Base-by-base conservation (phyloP, 257 asterid species). In the Petunia secreta region DNA sequence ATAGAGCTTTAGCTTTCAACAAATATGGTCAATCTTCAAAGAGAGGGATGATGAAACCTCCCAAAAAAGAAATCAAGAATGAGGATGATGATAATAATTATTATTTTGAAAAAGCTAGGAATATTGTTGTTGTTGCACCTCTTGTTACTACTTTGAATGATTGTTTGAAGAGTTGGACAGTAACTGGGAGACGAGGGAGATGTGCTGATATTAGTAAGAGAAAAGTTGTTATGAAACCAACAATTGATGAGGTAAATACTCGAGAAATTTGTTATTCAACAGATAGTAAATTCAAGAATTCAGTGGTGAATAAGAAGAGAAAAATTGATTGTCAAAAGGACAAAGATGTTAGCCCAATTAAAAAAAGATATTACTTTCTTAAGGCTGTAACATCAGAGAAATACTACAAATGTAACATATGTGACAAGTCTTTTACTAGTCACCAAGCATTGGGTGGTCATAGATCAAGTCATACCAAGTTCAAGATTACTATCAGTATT, bases 391-490 rank as follows among this genome's bases (percentile, higher is more conserved):
- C 63, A 34, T 41, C 77, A 4, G 79, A 82, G 39, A 84, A 80
- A 14, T 71, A 74, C 83, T 71, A 74, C 83, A 46, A 5, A 16
- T 90, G 92, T 71, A 75, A 2, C 75, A 60, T 13, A 2, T 91
- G 96, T 54, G 58, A 6, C 0, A 86, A 74, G 76, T 5, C 9
- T 1, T 91, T 89, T 39, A 0, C 82, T 0, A 75, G 79, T 3
- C 90, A 85, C 50, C 91, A 87, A 60, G 97, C 91, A 1, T 65
- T 91, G 37, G 95, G 97, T 0, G 97, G 97, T 0, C 97, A 93
- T 39, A 83, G 80, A 52, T 86, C 93, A 0, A 93, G 92, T 62
- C 96, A 93, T 82, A 88, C 68, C 52, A 91, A 89, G 87, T 38
- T 84, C 74, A 87, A 48, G 82, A 8, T 88, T 0, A 62, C 5